Conservation (phyloP, 1,284 basidiomycete species). For the Cryptococcus sp. region DNA sequence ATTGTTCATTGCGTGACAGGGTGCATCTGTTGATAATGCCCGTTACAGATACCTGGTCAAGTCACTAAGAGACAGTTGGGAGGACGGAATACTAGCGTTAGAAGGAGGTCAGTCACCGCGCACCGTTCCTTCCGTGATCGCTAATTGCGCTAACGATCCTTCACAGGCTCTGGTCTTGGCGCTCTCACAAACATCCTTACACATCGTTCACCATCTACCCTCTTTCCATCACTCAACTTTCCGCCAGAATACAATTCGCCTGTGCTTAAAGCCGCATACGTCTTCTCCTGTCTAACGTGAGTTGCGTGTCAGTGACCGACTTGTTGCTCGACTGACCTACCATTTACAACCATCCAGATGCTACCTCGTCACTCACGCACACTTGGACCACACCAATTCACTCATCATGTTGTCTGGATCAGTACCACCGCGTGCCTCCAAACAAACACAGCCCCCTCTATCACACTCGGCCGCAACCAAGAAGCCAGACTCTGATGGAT, state of each 20-base stretch:
- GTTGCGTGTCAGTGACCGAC: constrained; percentile 6
- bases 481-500: constrained; percentile 7
- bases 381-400: constrained; percentile 49
- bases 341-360: constrained; percentile 28
- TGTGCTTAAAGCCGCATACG: constrained; percentile 46
- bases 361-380: constrained; percentile 52
- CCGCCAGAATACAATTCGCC: constrained; percentile 41
- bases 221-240: constrained; percentile 43
- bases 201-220: constrained; percentile 1
- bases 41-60: constrained; percentile 45
- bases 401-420: constrained; percentile 51
- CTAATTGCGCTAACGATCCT: neutral
- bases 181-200: constrained; percentile 38
- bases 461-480: constrained; percentile 5
- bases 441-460: constrained; percentile 13
- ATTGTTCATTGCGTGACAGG: neutral
- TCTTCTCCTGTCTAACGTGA: constrained; percentile 49
- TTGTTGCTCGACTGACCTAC: neutral
- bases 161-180: constrained; percentile 49
- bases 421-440: constrained; percentile 28
- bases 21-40: neutral
- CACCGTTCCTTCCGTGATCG: neutral
- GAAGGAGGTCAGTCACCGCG: constrained; percentile 47
- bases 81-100: constrained; percentile 47
- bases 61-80: constrained; percentile 38